These are phyloP conservation scores for Rubia yunnanensis DNA, from an alignment of 257 asterid species.

Conservation along the genomic window DNA sequence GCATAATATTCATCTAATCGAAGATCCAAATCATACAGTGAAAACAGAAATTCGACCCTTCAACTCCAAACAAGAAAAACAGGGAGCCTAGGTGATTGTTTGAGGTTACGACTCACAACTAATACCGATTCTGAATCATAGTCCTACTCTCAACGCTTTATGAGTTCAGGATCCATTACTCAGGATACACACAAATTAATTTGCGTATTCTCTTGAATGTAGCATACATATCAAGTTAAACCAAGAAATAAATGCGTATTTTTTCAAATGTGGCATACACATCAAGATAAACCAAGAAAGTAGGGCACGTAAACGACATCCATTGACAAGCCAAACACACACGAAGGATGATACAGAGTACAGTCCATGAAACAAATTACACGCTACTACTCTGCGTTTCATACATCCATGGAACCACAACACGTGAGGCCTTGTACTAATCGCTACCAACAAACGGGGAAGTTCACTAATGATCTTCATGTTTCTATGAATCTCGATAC, in stretches of 20 bases:
- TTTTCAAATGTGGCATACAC: background rate
- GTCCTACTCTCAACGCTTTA: background rate
- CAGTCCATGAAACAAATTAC: background rate
- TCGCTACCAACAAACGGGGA: background rate
- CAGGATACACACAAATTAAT: background rate
- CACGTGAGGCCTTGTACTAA: background rate
- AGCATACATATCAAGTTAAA: background rate
- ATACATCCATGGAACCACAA: background rate
- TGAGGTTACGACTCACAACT: background rate
- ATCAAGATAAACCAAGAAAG: background rate
- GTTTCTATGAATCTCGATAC: background rate
- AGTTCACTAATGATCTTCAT: background rate
- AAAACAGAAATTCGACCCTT: background rate
- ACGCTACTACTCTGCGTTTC: background rate
- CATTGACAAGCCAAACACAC: background rate
- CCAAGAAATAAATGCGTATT: background rate
- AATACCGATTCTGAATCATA: background rate
- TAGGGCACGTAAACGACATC: too few relatives aligned
- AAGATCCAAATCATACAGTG: background rate
- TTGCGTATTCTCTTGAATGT: background rate
- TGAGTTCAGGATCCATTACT: background rate
- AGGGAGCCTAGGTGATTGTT: background rate
- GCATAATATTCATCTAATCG: background rate
- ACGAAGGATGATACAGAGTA: background rate
- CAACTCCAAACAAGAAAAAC: background rate